A percentile compares a stretch with the other conserved stretches of the same genome.
These are phyloP conservation scores for Claviceps purpurea DNA, from an alignment of 2,329 filamentous ascomycete genomes.

Conservation along the genomic window DNA sequence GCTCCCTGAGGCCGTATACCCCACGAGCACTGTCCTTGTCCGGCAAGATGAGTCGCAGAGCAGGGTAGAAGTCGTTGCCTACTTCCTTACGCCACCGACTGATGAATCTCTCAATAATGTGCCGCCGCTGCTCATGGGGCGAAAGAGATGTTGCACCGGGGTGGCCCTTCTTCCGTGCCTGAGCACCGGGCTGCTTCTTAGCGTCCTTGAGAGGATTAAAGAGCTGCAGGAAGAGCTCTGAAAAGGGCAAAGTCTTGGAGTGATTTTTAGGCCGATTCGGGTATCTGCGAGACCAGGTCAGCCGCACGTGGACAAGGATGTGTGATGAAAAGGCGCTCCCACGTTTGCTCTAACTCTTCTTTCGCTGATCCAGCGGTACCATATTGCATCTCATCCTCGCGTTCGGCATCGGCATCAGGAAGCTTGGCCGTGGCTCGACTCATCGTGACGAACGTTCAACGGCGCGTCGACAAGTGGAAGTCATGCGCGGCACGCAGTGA, in stretches of 20 bases:
- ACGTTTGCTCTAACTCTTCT: slow-evolving; percentile 33
- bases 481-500: background rate
- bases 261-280: slow-evolving; percentile 74
- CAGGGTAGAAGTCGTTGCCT: slow-evolving; percentile 85
- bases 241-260: slow-evolving; percentile 67
- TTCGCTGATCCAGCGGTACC: slow-evolving; percentile 22
- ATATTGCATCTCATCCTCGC: slow-evolving; percentile 42
- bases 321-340: background rate
- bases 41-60: slow-evolving; percentile 78
- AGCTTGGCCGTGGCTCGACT: slow-evolving; percentile 9
- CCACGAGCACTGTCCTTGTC: slow-evolving; percentile 86
- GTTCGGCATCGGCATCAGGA: slow-evolving; percentile 27
- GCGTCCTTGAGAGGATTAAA: slow-evolving; percentile 74
- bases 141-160: slow-evolving; percentile 45
- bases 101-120: slow-evolving; percentile 79
- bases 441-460: background rate
- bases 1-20: slow-evolving; percentile 92
- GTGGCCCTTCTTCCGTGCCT: slow-evolving; percentile 43
- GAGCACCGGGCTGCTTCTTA: slow-evolving; percentile 55
- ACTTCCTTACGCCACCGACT: slow-evolving; percentile 76
- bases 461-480: background rate
- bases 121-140: slow-evolving; percentile 64
- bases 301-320: background rate
- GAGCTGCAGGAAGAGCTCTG: slow-evolving; percentile 59
- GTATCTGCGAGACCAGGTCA: slow-evolving; percentile 38